Evolutionary conservation across 306 rosid species (phyloP), one percentile per base, ranked within the genome.

Genomic region (Begonia peltatifolia): DNA sequence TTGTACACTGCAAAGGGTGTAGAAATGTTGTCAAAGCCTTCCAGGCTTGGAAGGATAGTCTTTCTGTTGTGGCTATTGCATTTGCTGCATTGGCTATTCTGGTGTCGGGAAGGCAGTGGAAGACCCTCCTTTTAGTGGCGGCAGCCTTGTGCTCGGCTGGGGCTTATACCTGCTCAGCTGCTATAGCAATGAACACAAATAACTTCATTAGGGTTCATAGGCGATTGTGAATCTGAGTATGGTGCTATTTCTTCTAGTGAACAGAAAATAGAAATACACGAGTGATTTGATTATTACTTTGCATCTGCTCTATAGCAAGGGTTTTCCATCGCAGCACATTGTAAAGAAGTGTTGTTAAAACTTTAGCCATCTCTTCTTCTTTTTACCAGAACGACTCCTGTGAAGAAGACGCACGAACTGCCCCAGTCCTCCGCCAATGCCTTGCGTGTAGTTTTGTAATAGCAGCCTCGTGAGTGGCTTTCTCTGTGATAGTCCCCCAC

Each of bases 311-410:
- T 4, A 30, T 30, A 30, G 38, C 38, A 3, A 30, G 23, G 1
- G 23, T 20, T 20, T 20, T 20, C 23, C 23, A 3, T 20, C 23
- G 23, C 23, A 20, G 23, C 23, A 20, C 2, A 20, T 20, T 20
- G 23, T 20, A 20, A 20, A 20, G 2, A 20, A 20, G 23, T 20
- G 23, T 20, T 17, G 55, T 78, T 79, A 90, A 76, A 90, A 90
- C 71, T 85, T 90, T 4, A 90, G 84, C 97, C 97, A 90, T 73
- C 72, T 80, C 71, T 80, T 90, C 65, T 90, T 95, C 18, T 68
- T 85, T 90, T 59, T 90, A 95, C 71, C 64, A 71, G 74, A 61
- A 65, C 71, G 60, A 90, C 82, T 13, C 77, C 72, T 78, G 71
- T 12, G 95, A 82, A 2, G 94, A 95, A 11, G 97, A 85, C 3